Evolutionary conservation across 2,329 filamentous ascomycete genomes (phyloP).

Genomic region (Zelopaecilomyces penicillatus): DNA sequence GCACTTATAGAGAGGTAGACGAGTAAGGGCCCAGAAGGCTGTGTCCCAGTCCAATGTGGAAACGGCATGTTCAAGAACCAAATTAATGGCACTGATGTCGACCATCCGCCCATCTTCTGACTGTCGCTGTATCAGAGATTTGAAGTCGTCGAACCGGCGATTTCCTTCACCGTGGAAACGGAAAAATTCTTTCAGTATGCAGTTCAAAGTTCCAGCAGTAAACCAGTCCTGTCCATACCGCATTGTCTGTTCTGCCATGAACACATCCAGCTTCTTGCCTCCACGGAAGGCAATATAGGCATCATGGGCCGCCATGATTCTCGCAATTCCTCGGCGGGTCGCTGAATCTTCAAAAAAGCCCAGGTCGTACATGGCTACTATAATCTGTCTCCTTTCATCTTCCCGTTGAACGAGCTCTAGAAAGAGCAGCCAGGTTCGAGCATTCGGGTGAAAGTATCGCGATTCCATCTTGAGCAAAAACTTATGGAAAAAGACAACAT

Average conservation of each 20-base stretch:
- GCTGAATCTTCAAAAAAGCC: constrained; percentile 32
- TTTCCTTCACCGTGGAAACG: constrained; percentile 24
- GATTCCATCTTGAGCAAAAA: constrained; percentile 33
- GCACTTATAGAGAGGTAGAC: constrained; percentile 13
- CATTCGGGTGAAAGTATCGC: constrained; percentile 31
- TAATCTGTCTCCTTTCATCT: constrained; percentile 38
- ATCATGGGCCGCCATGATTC: constrained; percentile 35
- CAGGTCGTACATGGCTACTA: constrained; percentile 38
- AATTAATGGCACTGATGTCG: constrained; percentile 27
- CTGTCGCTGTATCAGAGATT: constrained; percentile 18
- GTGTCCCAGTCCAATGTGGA: constrained; percentile 21
- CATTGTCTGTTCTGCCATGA: constrained; percentile 31
- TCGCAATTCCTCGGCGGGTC: constrained; percentile 30
- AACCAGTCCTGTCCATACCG: constrained; percentile 42
- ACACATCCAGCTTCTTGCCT: constrained; percentile 25
- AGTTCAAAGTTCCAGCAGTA: constrained; percentile 25
- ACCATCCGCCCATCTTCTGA: constrained; percentile 16
- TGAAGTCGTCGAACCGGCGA: constrained; percentile 18
- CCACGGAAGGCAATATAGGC: constrained; percentile 31
- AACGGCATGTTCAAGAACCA: constrained; percentile 26
- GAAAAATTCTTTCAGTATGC: constrained; percentile 34
- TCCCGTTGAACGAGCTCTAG: constrained; percentile 50
- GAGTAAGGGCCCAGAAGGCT: constrained; percentile 23
- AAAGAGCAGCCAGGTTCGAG: constrained; percentile 41
- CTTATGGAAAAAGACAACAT: constrained; percentile 32